phyloP scores from a whole-genome alignment of 1,284 basidiomycete species.

The Meripilus lineatus region DNA sequence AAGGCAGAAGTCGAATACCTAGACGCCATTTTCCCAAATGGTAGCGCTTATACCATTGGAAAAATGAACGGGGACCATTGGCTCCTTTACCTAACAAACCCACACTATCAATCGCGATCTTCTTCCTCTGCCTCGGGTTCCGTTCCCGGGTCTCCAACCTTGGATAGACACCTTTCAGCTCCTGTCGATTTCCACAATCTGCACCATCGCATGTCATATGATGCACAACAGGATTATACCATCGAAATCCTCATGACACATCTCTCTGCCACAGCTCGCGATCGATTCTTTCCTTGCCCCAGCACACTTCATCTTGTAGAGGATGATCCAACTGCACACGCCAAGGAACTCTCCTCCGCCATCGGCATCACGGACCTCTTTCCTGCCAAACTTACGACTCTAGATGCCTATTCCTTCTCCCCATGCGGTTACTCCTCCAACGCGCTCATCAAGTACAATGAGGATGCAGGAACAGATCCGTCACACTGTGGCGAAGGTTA shows the following conservation, averaged over 20 bases:
- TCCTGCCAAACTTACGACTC: constrained; percentile 68
- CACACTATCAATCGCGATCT: constrained; percentile 27
- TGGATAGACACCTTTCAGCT: constrained; percentile 9
- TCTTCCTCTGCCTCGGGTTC: constrained; percentile 13
- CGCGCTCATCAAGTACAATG: constrained; percentile 72
- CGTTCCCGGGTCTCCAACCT: constrained; percentile 22
- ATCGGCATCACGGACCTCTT: constrained; percentile 88
- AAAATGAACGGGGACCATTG: constrained; percentile 99
- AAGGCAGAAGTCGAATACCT: constrained; percentile 88
- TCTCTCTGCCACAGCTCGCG: constrained; percentile 72
- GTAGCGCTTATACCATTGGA: constrained; percentile 94
- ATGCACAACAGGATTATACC: constrained; percentile 67
- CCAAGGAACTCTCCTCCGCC: constrained; percentile 60
- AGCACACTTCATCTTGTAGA: constrained; percentile 26
- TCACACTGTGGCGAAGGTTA: constrained; percentile 70
- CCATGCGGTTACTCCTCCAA: constrained; percentile 98
- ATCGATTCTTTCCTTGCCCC: constrained; percentile 82
- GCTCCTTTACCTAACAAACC: constrained; percentile 88
- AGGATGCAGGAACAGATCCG: constrained; percentile 20
- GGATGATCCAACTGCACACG: constrained; percentile 55
- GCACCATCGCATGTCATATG: constrained; percentile 8
- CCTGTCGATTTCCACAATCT: constrained; percentile 12
- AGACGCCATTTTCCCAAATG: constrained; percentile 83
- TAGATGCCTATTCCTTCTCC: constrained; percentile 92
- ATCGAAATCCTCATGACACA: constrained; percentile 99